phyloP scores from a whole-genome alignment of 2,329 filamentous ascomycete genomes.

The Cercospora berteroae region DNA sequence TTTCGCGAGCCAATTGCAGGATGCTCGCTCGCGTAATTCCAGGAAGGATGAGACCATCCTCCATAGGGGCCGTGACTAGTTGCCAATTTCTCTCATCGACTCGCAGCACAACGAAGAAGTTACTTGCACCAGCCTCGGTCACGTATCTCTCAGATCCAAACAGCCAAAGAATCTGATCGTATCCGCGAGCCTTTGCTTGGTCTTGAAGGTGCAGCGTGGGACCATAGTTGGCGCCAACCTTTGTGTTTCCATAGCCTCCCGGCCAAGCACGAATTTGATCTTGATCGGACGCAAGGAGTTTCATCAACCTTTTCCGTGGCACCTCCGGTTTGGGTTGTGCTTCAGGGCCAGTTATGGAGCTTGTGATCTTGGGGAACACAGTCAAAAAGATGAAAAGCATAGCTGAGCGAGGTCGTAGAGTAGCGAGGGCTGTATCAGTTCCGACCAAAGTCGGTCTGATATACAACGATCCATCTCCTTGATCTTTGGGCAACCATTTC shows the following conservation, averaged over 20 bases:
- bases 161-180: conserved; percentile 85
- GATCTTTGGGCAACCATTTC: conserved; percentile 72
- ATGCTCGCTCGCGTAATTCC: conserved; percentile 80
- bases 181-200: conserved; percentile 69
- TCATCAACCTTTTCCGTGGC: conserved; percentile 49
- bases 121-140: conserved; percentile 87
- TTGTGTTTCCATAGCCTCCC: conserved; percentile 84
- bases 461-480: conserved; percentile 72
- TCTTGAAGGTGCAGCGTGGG: conserved; percentile 72
- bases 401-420: conserved; percentile 74
- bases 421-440: conserved; percentile 73
- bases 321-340: conserved; percentile 11
- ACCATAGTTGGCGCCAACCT: conserved; percentile 89
- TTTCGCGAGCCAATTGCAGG: conserved; percentile 65
- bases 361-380: conserved; percentile 42
- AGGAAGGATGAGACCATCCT: conserved; percentile 77
- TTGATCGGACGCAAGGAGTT: conserved; percentile 71
- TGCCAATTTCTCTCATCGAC: conserved; percentile 58
- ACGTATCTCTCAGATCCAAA: conserved; percentile 63
- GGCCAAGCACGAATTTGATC: conserved; percentile 87
- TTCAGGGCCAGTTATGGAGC: conserved; percentile 27
- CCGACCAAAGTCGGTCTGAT: conserved; percentile 71
- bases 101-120: conserved; percentile 85
- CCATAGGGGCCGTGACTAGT: conserved; percentile 77
- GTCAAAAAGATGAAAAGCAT: conserved; percentile 73